Evolutionary conservation across 2,329 filamentous ascomycete species (phyloP).

Genomic region (Trichoderma endophyticum): DNA sequence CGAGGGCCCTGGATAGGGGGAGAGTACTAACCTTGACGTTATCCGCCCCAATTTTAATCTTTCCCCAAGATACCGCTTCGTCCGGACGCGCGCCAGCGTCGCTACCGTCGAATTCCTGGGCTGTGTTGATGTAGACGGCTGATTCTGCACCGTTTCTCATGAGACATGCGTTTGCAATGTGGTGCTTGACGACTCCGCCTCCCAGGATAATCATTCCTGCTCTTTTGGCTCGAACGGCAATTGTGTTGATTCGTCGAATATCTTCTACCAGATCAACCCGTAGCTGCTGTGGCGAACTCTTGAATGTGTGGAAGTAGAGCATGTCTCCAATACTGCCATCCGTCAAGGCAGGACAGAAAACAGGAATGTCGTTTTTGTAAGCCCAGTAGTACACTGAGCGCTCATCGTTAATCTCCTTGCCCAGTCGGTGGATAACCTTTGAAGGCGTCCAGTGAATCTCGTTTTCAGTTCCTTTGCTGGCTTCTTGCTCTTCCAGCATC

Average conservation of each 20-base stretch:
- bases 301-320: conserved; percentile 98
- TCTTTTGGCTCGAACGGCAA: conserved; percentile 80
- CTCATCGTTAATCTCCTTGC: conserved; percentile 91
- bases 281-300: conserved; percentile 75
- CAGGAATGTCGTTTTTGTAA: conserved; percentile 91
- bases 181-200: conserved; percentile 94
- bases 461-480: conserved; percentile 63
- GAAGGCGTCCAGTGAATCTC: conserved; percentile 89
- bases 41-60: conserved; percentile 86
- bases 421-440: conserved; percentile 84
- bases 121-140: conserved; percentile 97
- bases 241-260: conserved; percentile 87
- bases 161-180: conserved; percentile 94
- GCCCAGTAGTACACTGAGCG: conserved; percentile 95
- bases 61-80: conserved; percentile 97
- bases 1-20: neutral
- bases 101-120: conserved; percentile 94
- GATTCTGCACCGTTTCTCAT: conserved; percentile 98
- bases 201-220: conserved; percentile 95
- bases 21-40: conserved; percentile 71
- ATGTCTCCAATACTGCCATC: conserved; percentile 96
- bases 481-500: conserved; percentile 93
- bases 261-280: conserved; percentile 91
- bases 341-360: conserved; percentile 94
- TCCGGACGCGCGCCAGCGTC: conserved; percentile 93